Base-by-base conservation (phyloP, 805 yeast genomes). In the Sugiyamaella marilandica region DNA sequence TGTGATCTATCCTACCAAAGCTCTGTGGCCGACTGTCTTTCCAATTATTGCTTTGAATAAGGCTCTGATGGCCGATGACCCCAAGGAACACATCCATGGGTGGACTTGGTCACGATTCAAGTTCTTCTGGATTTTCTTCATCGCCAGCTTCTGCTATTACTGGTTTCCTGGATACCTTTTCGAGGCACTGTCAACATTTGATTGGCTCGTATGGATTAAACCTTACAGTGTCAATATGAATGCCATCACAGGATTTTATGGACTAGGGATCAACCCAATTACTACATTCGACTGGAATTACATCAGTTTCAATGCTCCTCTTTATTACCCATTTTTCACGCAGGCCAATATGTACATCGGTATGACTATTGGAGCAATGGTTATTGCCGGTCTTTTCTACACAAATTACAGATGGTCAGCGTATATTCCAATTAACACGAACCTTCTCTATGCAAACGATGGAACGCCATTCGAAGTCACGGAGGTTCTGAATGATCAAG, bases 141-240 rank as follows among this genome's bases (percentile, higher is more conserved):
- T 59, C 16, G 65, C 62, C 24, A 65, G 74, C 16, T 80, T 80
- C 60, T 53, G 72, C 9, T 81, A 78, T 70, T 78, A 78, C 62
- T 81, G 82, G 79, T 64, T 82, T 60, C 86, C 86, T 13, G 83
- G 79, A 52, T 81, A 68, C 63, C 71, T 83, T 34, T 80, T 81
- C 72, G 71, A 73, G 36, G 84, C 79, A 4, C 70, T 84, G 52
- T 77, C 84, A 2, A 73, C 74, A 58, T 81, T 84, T 64, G 66
- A 69, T 53, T 82, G 84, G 77, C 75, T 81, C 56, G 74, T 83
- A 21, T 83, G 88, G 88, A 81, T 81, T 49, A 72, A 66, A 41
- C 75, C 75, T 21, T 65, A 78, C 51, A 79, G 79, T 63, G 74
- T 76, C 50, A 72, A 72, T 31, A 74, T 83, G 13, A 81, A 80